Evolutionary conservation across 257 asterid genomes (phyloP), one percentile per base, ranked within the genome.

Genomic region (Anisodus acutangulus): DNA sequence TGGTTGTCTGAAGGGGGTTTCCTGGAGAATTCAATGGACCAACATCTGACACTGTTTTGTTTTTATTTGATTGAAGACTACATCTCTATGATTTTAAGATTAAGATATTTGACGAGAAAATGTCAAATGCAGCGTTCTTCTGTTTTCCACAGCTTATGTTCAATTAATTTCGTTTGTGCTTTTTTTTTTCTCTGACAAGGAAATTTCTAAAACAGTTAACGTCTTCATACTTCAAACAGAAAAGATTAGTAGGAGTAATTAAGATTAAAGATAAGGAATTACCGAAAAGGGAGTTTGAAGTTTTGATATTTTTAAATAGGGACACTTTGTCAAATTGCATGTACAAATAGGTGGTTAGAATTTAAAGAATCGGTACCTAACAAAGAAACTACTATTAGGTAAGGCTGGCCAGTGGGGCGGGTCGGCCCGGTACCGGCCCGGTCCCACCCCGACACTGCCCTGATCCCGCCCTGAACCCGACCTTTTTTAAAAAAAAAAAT

Each of bases 51-150:
- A 74, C 9, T 47, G 45, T 22, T 22, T 6, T 26, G 37, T 13
- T 74, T 22, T 22, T 0, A 22, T 45, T 37, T 68, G 11, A 3
- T 12, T 11, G 17, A 64, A 31, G 43, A 66, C 45, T 66, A 45
- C 37, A 60, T 60, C 67, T n/a, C 0, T 19, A 19, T 7, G 9
- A 17, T 43, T 41, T 39, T 70, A 41, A 43, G 4, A 17, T 72
- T 9, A 19, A 19, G 11, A 72, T 47, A 72, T 72, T 72, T 47
- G 41, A 5, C 43, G 5, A 72, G 81, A 76, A 74, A 49, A 12
- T 51, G 19, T 76, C 81, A 76, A 49, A 51, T 22, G 51, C 81
- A 76, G 62, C 62, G 45, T 76, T 31, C 41, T 76, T 22, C n/a
- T 76, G 45, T 76, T 51, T 51, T 76, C 47, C 12, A 74, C 81